Evolutionary conservation across 2,329 filamentous ascomycete genomes (phyloP), one percentile per base, ranked within the genome.

Genomic region (Talaromyces piceae): DNA sequence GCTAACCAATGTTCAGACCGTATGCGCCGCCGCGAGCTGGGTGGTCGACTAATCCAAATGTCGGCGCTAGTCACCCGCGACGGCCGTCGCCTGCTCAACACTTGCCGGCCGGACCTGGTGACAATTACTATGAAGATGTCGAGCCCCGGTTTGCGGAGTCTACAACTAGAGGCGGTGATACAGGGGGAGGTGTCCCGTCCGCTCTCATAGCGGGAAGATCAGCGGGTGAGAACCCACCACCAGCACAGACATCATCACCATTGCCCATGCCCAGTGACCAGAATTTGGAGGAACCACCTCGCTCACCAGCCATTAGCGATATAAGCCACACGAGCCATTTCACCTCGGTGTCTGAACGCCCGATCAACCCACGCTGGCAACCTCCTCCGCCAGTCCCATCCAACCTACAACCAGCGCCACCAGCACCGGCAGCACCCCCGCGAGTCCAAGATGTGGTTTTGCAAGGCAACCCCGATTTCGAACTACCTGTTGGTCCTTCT

Each of bases 71-170:
- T 20, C 18, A 44, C 16, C 18, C 45, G 27, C 30, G 41, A 37
- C 68, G 59, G 61, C 46, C 27, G 56, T 56, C 41, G 58, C 59
- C 55, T 20, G 50, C 58, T 5, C 51, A 51, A 20, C 61, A 64
- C 59, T 18, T 55, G 59, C 54, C 66, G 57, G 45, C 72, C 62
- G 59, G 64, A 46, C 75, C 77, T 9, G 56, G 56, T 16, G 67
- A 74, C 41, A 71, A 79, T 56, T 97, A 97, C 70, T 95, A 94
- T 64, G 93, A 97, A 75, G 91, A 97, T 66, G 82, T 95, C 11
- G 90, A 95, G 58, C 90, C 91, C 41, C 87, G 84, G 51, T 97
- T 96, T 63, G 86, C 83, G 28, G 78, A 81, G 51, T n/a, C 60
- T 63, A 49, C 63, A 66, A 37, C 59, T 62, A 45, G 58, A 56